Evolutionary conservation across 805 yeast species (phyloP), one percentile per base, ranked within the genome.

Genomic region (Cyberlindnera japonica): DNA sequence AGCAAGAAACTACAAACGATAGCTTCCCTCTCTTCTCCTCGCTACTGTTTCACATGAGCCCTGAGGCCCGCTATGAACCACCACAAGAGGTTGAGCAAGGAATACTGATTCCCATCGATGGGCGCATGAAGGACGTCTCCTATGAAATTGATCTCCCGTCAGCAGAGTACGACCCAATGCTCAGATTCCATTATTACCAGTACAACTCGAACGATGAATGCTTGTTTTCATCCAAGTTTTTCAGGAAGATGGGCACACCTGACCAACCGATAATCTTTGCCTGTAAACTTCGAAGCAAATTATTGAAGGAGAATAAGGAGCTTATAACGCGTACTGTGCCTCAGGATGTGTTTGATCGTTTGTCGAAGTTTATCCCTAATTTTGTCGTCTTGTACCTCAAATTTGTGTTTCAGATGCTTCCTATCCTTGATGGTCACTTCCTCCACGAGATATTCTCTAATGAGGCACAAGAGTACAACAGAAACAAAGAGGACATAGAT

Each of bases 121-220:
- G 29, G 18, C 30, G 44, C 4, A 29, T 19, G 8, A 35, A 35
- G 27, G 35, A 34, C 17, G 22, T 29, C 3, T 37, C 45, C 3
- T 36, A 32, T 19, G 21, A 33, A 38, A 31, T 37, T 18, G 29
- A 40, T 23, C 45, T 44, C 3, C 26, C 37, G 3, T 37, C 44
- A 4, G 44, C 42, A 1, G 48, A 44, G 29, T 44, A 44, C 29
- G 48, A 44, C 26, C 45, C 48, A 9, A 40, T 38, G 44, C 36
- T 44, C n/a, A 30, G 48, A 27, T 44, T 30, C 21, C 38, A 40
- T 21, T 41, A 37, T 20, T 44, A 44, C 22, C 41, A 40, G 26
- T 44, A 44, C 25, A 44, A 44, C 23, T 14, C 19, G 10, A 41
- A 44, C 32, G 35, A 41, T 18, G 48, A 44, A 23, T 44, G 48